A percentile compares a stretch with the other conserved stretches of the same genome.
Conservation (phyloP, 2,329 filamentous ascomycete species). For the Ascomycota sp. region DNA sequence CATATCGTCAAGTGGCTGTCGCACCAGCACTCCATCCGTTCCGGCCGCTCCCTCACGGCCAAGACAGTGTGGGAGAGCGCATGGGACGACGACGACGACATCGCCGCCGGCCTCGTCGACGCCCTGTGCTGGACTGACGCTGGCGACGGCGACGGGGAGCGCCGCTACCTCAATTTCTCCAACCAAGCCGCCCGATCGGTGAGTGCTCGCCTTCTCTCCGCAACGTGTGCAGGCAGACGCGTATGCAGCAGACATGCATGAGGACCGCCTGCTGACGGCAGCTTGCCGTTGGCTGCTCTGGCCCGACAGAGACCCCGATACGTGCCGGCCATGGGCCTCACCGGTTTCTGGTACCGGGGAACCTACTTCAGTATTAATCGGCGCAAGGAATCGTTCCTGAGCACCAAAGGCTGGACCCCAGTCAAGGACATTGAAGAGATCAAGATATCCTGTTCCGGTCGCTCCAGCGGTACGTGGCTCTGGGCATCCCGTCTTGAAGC, state of each 20-base stretch:
- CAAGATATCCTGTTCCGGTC: constrained; percentile 30
- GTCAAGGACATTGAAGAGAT: constrained; percentile 30
- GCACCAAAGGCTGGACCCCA: constrained; percentile 12
- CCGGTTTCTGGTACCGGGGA: constrained; percentile 30
- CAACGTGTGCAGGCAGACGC: not conserved
- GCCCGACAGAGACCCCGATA: constrained; percentile 23
- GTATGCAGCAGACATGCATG: not conserved
- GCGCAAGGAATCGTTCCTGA: constrained; percentile 19
- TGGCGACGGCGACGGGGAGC: constrained; percentile 12
- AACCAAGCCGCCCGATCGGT: constrained; percentile 30
- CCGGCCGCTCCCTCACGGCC: constrained; percentile 29
- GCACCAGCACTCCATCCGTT: constrained; percentile 25
- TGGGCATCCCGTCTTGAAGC: not conserved
- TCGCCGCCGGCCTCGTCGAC: not conserved
- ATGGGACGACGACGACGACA: constrained; percentile 31
- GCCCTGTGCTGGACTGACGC: not conserved
- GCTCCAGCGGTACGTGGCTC: constrained; percentile 12
- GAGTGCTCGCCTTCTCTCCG: constrained; percentile 5
- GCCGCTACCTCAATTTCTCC: constrained; percentile 33
- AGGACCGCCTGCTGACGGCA: not conserved
- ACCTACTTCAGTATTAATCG: constrained; percentile 26
- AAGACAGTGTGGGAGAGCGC: constrained; percentile 31
- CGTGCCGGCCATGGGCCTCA: constrained; percentile 28
- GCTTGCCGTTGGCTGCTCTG: no score
- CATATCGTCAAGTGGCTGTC: constrained; percentile 37